A percentile compares a stretch with the other conserved stretches of the same genome.
phyloP scores from a whole-genome alignment of 805 yeast genomes.

The Zygosaccharomyces rouxii region DNA sequence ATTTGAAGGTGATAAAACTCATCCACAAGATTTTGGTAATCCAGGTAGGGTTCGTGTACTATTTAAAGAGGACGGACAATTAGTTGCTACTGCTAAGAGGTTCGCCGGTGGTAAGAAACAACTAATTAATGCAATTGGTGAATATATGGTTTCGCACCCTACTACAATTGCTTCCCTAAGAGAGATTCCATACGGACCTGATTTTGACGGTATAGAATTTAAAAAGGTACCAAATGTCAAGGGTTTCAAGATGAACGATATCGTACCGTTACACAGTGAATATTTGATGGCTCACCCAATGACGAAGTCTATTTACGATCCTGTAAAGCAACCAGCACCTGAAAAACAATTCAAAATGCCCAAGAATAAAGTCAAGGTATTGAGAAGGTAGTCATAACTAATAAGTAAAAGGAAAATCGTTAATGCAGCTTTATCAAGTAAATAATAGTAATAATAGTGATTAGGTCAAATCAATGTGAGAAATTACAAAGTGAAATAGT shows the following conservation, averaged over 20 bases:
- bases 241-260: slow-evolving; percentile 79
- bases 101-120: slow-evolving; percentile 54
- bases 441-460: slow-evolving; percentile 3
- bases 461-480: slow-evolving; percentile 9
- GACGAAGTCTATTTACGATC: slow-evolving; percentile 63
- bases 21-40: slow-evolving; percentile 96
- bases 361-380: slow-evolving; percentile 32
- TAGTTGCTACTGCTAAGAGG: slow-evolving; percentile 28
- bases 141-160: slow-evolving; percentile 60
- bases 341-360: slow-evolving; percentile 31
- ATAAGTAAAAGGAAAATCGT: slow-evolving; percentile 1
- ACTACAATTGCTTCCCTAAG: slow-evolving; percentile 62
- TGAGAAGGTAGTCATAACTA: slow-evolving; percentile 27
- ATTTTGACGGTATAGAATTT: slow-evolving; percentile 51
- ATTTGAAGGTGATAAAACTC: slow-evolving; percentile 77
- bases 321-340: slow-evolving; percentile 43
- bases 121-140: slow-evolving; percentile 55
- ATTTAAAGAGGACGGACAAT: slow-evolving; percentile 48
- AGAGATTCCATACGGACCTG: slow-evolving; percentile 63
- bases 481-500: slow-evolving; percentile 2
- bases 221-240: slow-evolving; percentile 69
- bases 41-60: slow-evolving; percentile 91
- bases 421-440: slow-evolving; percentile 13
- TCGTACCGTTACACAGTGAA: slow-evolving; percentile 84
- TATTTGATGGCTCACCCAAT: slow-evolving; percentile 80